A percentile compares a stretch with the other conserved stretches of the same genome.
phyloP scores from a whole-genome alignment of 306 rosid species.

The Lotus japonicus region DNA sequence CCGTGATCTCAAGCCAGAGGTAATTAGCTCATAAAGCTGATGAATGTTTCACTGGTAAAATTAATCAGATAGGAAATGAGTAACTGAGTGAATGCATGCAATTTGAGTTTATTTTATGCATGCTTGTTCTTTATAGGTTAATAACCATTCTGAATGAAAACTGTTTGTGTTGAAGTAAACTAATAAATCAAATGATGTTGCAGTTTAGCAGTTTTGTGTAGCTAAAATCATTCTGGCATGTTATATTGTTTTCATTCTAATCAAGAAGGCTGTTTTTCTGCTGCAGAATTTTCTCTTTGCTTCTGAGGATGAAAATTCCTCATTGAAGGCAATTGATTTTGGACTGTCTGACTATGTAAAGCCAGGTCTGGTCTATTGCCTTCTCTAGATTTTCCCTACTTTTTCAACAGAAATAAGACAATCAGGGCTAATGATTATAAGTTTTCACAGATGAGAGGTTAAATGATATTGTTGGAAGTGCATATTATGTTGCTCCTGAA shows the following conservation, averaged over 20 bases:
- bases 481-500: constrained; percentile 32
- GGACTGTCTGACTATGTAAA: constrained; percentile 87
- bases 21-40: constrained; percentile 28
- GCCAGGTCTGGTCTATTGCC: constrained; percentile 53
- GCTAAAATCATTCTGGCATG: background rate
- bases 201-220: background rate
- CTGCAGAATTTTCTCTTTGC: constrained; percentile 71
- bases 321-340: constrained; percentile 70
- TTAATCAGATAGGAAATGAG: background rate
- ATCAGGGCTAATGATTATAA: constrained; percentile 5
- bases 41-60: background rate
- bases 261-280: constrained; percentile 19
- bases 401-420: background rate
- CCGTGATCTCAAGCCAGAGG: constrained; percentile 68
- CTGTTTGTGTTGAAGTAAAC: background rate
- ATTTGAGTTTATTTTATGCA: background rate
- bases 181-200: background rate
- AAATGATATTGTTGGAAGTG: constrained; percentile 66
- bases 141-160: background rate
- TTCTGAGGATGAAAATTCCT: constrained; percentile 56
- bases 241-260: constrained; percentile 14
- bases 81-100: constrained; percentile 5
- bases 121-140: background rate
- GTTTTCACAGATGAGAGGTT: constrained; percentile 68
- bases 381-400: background rate